Evolutionary conservation across 2,329 filamentous ascomycete species (phyloP).

Genomic region (Pestalotiopsis sp.): DNA sequence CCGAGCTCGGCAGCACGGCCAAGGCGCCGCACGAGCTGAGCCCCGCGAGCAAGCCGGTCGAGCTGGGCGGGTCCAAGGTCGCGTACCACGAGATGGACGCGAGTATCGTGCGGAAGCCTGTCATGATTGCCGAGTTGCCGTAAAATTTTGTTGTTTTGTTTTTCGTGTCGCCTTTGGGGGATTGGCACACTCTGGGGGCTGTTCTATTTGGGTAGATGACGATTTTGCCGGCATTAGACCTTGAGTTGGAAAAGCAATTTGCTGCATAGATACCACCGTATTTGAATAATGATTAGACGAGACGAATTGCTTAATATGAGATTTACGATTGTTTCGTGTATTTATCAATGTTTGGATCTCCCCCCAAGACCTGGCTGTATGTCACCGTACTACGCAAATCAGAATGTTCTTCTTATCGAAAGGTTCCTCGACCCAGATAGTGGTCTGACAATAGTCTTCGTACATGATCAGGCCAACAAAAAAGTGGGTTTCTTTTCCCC

Average conservation of each 20-base stretch:
- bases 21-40: conserved; percentile 1
- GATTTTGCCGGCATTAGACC: no score
- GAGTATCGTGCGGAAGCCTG: not conserved
- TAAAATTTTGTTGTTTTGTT: not conserved
- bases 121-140: not conserved
- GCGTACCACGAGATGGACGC: not conserved
- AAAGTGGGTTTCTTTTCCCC: no score
- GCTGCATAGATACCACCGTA: not conserved
- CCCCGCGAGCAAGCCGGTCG: not conserved
- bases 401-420: no score
- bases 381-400: no score
- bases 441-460: no score
- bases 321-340: no score
- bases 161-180: not conserved
- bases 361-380: no score
- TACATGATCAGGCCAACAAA: no score
- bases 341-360: no score
- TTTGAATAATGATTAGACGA: not conserved
- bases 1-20: not conserved
- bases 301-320: not conserved
- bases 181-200: not conserved
- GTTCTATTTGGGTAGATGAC: no score
- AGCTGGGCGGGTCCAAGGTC: not conserved
- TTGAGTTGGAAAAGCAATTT: not conserved
- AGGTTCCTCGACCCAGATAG: no score